Conservation (phyloP, 106 monocot species). For the Dioscorea dumetorum region DNA sequence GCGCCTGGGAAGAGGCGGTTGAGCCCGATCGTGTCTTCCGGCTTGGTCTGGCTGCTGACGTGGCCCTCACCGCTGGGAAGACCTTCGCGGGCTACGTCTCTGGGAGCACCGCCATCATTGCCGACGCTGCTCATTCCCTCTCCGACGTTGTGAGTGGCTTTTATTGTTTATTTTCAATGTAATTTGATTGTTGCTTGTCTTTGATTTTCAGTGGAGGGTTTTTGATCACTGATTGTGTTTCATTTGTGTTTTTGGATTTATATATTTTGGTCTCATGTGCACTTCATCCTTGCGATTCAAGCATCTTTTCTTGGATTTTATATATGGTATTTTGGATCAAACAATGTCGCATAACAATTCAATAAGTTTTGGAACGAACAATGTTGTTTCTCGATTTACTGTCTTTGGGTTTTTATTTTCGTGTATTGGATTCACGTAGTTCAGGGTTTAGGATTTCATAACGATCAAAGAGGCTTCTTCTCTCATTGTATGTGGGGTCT, state of each 20-base stretch:
- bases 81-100: constrained; percentile 58
- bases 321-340: neutral
- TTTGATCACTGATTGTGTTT: neutral
- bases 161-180: neutral
- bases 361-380: no score
- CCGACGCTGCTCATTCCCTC: constrained; percentile 70
- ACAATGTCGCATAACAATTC: neutral
- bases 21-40: constrained; percentile 47
- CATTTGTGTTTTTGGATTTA: neutral
- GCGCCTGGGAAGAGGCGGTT: neutral
- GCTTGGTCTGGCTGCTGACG: constrained; percentile 60
- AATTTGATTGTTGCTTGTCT: neutral
- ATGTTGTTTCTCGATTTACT: no score
- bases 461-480: no score
- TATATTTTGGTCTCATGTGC: neutral
- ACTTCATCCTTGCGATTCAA: no score
- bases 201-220: no score
- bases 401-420: no score
- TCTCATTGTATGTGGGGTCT: no score
- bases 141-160: constrained; percentile 44
- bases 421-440: no score
- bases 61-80: constrained; percentile 52
- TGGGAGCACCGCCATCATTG: constrained; percentile 71
- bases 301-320: neutral
- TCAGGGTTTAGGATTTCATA: no score